Percentiles rank a stretch among this genome's conserved stretches.
Conservation (phyloP, 768 basidiomycete genomes). For the Amanita jacksonii region DNA sequence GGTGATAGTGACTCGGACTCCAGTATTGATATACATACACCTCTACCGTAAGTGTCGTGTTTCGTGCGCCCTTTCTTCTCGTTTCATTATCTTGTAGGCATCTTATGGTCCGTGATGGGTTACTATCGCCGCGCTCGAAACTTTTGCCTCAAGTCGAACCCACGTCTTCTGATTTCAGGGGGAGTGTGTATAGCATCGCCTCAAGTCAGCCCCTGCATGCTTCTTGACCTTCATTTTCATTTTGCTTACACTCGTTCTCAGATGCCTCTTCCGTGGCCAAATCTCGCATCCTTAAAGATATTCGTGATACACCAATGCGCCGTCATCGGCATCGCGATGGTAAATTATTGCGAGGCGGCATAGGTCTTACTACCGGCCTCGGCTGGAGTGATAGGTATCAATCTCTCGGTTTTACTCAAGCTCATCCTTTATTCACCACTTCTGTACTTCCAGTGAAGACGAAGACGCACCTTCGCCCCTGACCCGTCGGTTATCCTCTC, state of each 20-base stretch:
- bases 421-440: not conserved
- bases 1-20: slow-evolving; percentile 45
- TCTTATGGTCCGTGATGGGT: slow-evolving; percentile 56
- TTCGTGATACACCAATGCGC: slow-evolving; percentile 46
- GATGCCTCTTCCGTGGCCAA: slow-evolving; percentile 25
- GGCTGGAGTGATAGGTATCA: slow-evolving; percentile 68
- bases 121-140: slow-evolving; percentile 59
- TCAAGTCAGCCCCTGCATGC: slow-evolving; percentile 20
- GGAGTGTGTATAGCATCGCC: slow-evolving; percentile 24
- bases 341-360: slow-evolving; percentile 43
- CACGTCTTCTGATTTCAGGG: slow-evolving; percentile 20
- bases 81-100: slow-evolving; percentile 28
- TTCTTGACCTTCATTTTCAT: not conserved
- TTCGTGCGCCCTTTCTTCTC: slow-evolving; percentile 7
- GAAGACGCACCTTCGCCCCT: slow-evolving; percentile 64
- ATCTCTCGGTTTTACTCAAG: not conserved
- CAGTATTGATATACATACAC: slow-evolving; percentile 59
- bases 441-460: slow-evolving; percentile 42
- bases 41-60: slow-evolving; percentile 45
- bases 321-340: slow-evolving; percentile 57
- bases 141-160: slow-evolving; percentile 31
- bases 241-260: slow-evolving; percentile 2
- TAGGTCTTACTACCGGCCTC: slow-evolving; percentile 62
- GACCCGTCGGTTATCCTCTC: slow-evolving; percentile 49
- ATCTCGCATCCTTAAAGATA: slow-evolving; percentile 38